phyloP scores from a whole-genome alignment of 2,329 filamentous ascomycete species.

The Colletotrichum sp. region DNA sequence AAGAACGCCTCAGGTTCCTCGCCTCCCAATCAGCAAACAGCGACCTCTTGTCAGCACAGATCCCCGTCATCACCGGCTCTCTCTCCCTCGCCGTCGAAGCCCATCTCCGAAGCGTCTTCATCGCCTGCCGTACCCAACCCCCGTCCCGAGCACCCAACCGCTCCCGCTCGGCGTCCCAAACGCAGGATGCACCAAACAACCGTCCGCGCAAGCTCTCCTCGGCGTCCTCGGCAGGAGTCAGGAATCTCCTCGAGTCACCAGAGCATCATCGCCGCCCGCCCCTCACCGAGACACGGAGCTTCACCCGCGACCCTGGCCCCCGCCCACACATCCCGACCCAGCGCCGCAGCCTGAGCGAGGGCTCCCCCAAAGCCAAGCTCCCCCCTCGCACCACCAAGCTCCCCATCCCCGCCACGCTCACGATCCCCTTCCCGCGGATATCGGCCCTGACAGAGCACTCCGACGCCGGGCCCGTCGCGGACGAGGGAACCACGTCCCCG shows the following conservation, averaged over 20 bases:
- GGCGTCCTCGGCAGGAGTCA: not conserved
- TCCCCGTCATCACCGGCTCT: slow-evolving; percentile 11
- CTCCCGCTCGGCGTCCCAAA: not conserved
- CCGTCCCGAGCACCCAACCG: not conserved
- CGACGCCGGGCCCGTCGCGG: not conserved
- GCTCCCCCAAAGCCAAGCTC: not conserved
- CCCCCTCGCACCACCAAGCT: not conserved
- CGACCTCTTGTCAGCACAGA: slow-evolving; percentile 6
- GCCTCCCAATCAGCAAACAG: slow-evolving; percentile 3
- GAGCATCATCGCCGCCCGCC: not conserved
- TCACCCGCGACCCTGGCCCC: not conserved
- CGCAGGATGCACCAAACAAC: not conserved
- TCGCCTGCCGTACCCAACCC: slow-evolving; percentile 1
- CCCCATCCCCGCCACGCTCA: slow-evolving; percentile 1
- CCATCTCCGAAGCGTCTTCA: slow-evolving; percentile 15
- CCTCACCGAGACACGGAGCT: not conserved
- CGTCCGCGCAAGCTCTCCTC: not conserved
- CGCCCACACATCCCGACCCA: not conserved
- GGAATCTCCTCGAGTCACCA: not conserved
- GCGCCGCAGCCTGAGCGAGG: not conserved
- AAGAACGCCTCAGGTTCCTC: slow-evolving; percentile 11
- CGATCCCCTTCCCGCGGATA: slow-evolving; percentile 11
- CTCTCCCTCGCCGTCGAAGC: slow-evolving; percentile 8
- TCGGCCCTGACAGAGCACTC: slow-evolving; percentile 14
- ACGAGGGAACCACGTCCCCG: not conserved